These are phyloP conservation scores for Oryza brachyantha DNA, from an alignment of 176 grass and related monocot species.

Conservation along the genomic window DNA sequence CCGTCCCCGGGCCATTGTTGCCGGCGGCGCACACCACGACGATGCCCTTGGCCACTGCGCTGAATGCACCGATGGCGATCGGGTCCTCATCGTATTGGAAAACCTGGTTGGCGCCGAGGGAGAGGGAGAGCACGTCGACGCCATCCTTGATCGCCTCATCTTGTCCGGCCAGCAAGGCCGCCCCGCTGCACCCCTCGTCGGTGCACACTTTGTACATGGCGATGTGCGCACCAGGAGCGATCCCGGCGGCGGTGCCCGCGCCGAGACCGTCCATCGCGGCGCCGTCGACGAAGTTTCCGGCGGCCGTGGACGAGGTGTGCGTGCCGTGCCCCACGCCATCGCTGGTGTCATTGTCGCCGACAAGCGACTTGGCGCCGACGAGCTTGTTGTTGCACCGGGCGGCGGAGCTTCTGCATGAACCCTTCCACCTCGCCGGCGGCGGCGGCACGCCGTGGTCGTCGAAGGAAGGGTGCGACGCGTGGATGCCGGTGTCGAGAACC, in stretches of 20 bases:
- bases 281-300: slow-evolving; percentile 26
- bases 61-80: slow-evolving; percentile 38
- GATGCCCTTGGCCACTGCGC: slow-evolving; percentile 41
- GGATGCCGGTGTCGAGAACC: slow-evolving; percentile 49
- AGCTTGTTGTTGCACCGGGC: slow-evolving; percentile 47
- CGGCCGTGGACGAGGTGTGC: slow-evolving; percentile 47
- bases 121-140: slow-evolving; percentile 67
- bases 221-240: slow-evolving; percentile 48
- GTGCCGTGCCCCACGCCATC: slow-evolving; percentile 25
- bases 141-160: slow-evolving; percentile 47
- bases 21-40: slow-evolving; percentile 31
- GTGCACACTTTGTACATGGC: slow-evolving; percentile 57
- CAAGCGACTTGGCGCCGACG: slow-evolving; percentile 24
- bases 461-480: slow-evolving; percentile 24
- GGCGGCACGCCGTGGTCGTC: background rate
- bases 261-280: background rate
- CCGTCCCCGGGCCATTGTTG: slow-evolving; percentile 20
- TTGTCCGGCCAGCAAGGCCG: background rate
- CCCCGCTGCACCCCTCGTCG: background rate
- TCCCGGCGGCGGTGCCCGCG: slow-evolving; percentile 8
- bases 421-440: slow-evolving; percentile 23
- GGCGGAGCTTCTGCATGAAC: background rate
- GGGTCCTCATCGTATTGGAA: background rate
- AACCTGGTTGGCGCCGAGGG: background rate
- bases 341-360: background rate